Conservation (phyloP, 768 basidiomycete genomes). For the Psilocybe cyanescens region DNA sequence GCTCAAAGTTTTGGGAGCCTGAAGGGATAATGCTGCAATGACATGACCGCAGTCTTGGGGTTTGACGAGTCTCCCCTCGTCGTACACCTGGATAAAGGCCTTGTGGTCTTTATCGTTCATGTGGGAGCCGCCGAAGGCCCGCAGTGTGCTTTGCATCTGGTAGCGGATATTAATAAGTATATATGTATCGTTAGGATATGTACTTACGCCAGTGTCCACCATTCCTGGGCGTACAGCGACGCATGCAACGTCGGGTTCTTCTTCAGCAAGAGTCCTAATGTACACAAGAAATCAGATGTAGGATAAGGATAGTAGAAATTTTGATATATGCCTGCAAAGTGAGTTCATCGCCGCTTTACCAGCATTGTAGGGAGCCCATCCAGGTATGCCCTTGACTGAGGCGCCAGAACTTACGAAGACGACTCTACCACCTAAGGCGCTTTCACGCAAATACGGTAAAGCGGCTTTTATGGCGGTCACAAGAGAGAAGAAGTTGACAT, state of each 20-base stretch:
- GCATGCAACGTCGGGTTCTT: slow-evolving; percentile 76
- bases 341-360: slow-evolving; percentile 91
- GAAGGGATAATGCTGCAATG: slow-evolving; percentile 75
- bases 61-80: slow-evolving; percentile 71
- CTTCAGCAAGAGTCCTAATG: slow-evolving; percentile 77
- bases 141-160: slow-evolving; percentile 73
- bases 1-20: slow-evolving; percentile 61
- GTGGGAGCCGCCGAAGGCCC: slow-evolving; percentile 49
- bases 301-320: not conserved
- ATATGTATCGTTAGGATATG: not conserved
- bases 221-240: slow-evolving; percentile 87
- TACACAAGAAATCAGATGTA: not conserved
- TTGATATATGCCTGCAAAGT: slow-evolving; percentile 61
- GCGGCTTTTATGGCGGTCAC: slow-evolving; percentile 68
- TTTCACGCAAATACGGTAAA: slow-evolving; percentile 71
- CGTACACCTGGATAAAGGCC: slow-evolving; percentile 59
- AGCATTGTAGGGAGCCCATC: slow-evolving; percentile 85
- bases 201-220: slow-evolving; percentile 78
- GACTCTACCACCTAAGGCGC: slow-evolving; percentile 61
- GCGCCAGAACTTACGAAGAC: slow-evolving; percentile 90
- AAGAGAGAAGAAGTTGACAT: slow-evolving; percentile 88
- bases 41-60: slow-evolving; percentile 80
- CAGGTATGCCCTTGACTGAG: slow-evolving; percentile 63
- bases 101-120: slow-evolving; percentile 62
- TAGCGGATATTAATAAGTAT: slow-evolving; percentile 6